Evolutionary conservation across 116 monocot genomes (phyloP).

Genomic region (Iris pallida): DNA sequence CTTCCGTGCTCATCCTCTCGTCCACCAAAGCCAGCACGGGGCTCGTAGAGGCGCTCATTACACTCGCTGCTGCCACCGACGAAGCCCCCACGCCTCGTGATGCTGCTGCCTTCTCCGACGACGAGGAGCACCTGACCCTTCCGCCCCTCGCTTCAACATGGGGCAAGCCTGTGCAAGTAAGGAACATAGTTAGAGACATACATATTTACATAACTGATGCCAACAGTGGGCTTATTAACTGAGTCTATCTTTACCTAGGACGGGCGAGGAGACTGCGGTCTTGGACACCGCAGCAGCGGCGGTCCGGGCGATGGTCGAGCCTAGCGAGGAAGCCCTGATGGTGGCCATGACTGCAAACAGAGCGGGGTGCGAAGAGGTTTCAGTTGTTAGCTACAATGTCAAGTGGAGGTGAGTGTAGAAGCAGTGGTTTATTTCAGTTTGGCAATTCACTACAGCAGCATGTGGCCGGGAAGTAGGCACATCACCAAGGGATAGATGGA

Average conservation of each 20-base stretch:
- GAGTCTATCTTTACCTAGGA: neutral
- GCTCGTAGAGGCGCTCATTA: constrained; percentile 42
- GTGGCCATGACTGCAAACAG: neutral
- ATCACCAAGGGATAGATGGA: neutral
- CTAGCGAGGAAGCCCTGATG: neutral
- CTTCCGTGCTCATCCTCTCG: constrained; percentile 88
- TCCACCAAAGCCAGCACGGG: constrained; percentile 85
- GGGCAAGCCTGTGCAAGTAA: neutral
- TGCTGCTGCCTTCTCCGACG: neutral
- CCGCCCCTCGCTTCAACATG: constrained; percentile 2
- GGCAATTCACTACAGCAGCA: neutral
- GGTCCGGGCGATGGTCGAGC: neutral
- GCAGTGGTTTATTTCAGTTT: neutral
- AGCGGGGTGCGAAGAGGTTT: neutral
- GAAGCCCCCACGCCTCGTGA: neutral
- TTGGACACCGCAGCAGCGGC: neutral
- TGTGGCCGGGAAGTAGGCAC: neutral
- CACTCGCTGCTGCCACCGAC: constrained; percentile 3
- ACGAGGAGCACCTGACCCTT: constrained; percentile 11
- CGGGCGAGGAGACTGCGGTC: neutral
- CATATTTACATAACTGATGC: neutral
- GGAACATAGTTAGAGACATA: neutral
- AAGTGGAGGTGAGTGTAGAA: neutral
- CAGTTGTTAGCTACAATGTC: too few species aligned
- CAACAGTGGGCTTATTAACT: neutral